A percentile compares a stretch with the other conserved stretches of the same genome.
Evolutionary conservation across 176 grass and related monocot genomes (phyloP).

Genomic region (Aegilops bicornis): DNA sequence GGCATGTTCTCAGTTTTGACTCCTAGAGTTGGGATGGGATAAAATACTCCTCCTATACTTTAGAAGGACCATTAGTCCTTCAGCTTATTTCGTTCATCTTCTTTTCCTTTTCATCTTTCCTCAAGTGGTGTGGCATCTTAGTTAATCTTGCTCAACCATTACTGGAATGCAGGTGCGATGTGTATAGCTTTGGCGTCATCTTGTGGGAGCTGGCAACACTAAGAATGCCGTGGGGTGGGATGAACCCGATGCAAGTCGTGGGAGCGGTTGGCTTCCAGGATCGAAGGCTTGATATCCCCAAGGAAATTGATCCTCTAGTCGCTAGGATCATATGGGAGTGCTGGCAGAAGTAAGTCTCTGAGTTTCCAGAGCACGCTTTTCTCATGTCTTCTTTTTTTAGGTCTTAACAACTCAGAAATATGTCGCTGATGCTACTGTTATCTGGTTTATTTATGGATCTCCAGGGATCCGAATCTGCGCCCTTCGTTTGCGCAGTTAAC

Average conservation of each 20-base stretch:
- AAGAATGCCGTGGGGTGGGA: conserved; percentile 94
- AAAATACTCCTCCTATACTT: not conserved
- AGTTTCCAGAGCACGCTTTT: conserved; percentile 6
- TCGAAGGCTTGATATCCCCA: conserved; percentile 80
- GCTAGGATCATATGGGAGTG: conserved; percentile 84
- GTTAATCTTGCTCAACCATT: conserved; percentile 10
- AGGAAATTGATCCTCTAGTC: conserved; percentile 91
- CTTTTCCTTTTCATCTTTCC: not conserved
- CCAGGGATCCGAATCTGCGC: conserved; percentile 81
- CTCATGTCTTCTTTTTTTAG: not conserved
- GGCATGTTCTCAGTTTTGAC: not conserved
- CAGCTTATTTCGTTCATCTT: not conserved
- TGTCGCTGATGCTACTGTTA: not conserved
- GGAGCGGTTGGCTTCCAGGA: conserved; percentile 99
- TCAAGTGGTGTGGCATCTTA: not conserved
- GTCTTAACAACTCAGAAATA: not conserved
- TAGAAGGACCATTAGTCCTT: not conserved
- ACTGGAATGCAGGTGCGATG: conserved; percentile 74
- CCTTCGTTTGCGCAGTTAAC: conserved; percentile 86
- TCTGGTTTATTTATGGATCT: not conserved
- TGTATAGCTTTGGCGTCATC: conserved; percentile 99
- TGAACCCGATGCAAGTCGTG: conserved; percentile 99
- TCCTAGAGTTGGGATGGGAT: not conserved
- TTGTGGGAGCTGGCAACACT: conserved; percentile 95
- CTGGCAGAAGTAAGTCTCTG: conserved; percentile 84